Evolutionary conservation across 768 basidiomycete species (phyloP), one percentile per base, ranked within the genome.

Genomic region (Inosperma sp.): DNA sequence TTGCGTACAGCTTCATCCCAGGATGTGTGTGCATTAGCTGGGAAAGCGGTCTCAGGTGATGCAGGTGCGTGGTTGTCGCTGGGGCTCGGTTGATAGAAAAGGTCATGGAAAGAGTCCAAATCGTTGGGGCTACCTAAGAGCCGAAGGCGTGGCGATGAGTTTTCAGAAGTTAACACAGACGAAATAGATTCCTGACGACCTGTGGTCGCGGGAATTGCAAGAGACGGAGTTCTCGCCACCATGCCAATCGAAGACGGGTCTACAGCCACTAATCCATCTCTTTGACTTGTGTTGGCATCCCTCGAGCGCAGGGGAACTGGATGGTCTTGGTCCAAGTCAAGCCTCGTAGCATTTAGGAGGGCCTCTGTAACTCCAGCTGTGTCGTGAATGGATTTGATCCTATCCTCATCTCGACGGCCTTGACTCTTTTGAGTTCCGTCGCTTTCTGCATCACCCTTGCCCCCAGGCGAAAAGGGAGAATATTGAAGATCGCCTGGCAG

Each of bases 101-200:
- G 70, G 59, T 88, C 84, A 30, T 78, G 79, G 70, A 85, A 89
- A 9, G 78, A 73, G n/a, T 86, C 84, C 6, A 88, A 71, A 55
- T 88, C 85, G 49, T 84, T 82, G 0, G 77, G 74, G 49, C 72
- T 75, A 8, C 80, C 78, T 29, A 87, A 67, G 2, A 75, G 75
- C n/a, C 75, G 77, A 59, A 62, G 72, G 56, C 61, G 71, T 51
- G 60, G 77, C 54, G 70, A 72, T 23, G 70, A 69, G 27, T 60
- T 67, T 10, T 60, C 61, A 2, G 58, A 51, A 19, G 49, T 47
- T 14, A 50, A 52, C n/a, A 55, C 46, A 3, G 25, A 30, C 27
- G 62, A 60, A 10, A 48, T 25, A 7, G 58, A 59, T 27, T 53
- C 47, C 34, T 48, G 47, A 10, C 46, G 55, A 17, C 36, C 39